phyloP scores from a whole-genome alignment of 83 land plant species.

The Picea abies region DNA sequence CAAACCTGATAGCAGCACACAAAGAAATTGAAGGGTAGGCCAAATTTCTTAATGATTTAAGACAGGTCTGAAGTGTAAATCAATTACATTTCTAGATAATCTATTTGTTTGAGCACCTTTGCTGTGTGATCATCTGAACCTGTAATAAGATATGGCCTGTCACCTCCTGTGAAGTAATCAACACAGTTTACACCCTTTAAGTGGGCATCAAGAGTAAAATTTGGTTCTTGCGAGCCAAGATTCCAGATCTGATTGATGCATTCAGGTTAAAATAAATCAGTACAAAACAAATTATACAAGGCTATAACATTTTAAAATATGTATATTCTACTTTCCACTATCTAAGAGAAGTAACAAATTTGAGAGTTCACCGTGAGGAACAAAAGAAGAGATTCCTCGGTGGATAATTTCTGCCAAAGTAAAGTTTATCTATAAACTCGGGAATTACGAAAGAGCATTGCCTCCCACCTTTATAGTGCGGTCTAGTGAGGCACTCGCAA shows the following conservation, averaged over 20 bases:
- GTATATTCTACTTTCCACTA: too few species aligned
- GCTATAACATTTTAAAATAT: not conserved
- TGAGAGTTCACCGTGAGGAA: not conserved
- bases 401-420: not conserved
- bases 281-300: not conserved
- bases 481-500: constrained; percentile 53
- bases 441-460: not conserved
- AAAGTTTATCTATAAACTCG: not conserved
- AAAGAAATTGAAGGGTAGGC: too few species aligned
- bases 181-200: constrained; percentile 97
- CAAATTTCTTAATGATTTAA: too few species aligned
- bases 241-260: constrained; percentile 80
- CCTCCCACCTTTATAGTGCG: constrained; percentile 43
- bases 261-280: not conserved
- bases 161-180: constrained; percentile 98
- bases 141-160: constrained; percentile 91
- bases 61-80: too few species aligned
- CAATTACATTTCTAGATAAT: too few species aligned
- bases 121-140: constrained; percentile 99
- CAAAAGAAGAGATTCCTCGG: not conserved
- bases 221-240: constrained; percentile 97
- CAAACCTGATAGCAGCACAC: too few species aligned
- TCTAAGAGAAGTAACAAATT: not conserved
- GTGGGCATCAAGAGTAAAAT: constrained; percentile 98
- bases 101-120: too few species aligned